These are phyloP conservation scores for Starmerella apis DNA, from an alignment of 805 yeast genomes.

Conservation along the genomic window DNA sequence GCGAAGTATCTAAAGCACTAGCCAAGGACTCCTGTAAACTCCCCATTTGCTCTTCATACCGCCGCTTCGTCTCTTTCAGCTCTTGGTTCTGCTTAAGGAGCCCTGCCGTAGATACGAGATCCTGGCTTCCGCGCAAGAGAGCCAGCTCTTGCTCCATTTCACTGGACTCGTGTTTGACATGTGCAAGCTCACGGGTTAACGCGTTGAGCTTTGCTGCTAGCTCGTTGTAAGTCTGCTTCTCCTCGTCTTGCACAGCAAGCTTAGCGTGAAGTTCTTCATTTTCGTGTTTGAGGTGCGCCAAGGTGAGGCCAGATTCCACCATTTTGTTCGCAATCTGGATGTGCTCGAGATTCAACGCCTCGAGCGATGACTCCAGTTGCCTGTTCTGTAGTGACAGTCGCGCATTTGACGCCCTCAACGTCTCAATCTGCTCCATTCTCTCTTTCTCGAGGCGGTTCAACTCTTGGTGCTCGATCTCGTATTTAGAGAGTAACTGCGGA, in stretches of 20 bases:
- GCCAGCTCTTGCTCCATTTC: slow-evolving; percentile 20
- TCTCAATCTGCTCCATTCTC: slow-evolving; percentile 51
- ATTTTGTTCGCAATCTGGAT: slow-evolving; percentile 76
- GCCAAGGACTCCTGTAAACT: slow-evolving; percentile 26
- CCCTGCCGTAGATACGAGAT: slow-evolving; percentile 5
- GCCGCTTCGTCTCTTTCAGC: slow-evolving; percentile 18
- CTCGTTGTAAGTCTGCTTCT: slow-evolving; percentile 10
- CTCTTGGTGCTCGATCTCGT: slow-evolving; percentile 62
- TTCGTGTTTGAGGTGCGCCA: slow-evolving; percentile 69
- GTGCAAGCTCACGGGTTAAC: slow-evolving; percentile 6
- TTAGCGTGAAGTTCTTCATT: slow-evolving; percentile 44
- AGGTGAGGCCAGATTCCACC: slow-evolving; percentile 63
- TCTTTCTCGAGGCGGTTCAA: slow-evolving; percentile 58
- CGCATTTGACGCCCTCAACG: slow-evolving; percentile 54
- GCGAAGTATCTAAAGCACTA: slow-evolving; percentile 16
- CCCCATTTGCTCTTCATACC: slow-evolving; percentile 25
- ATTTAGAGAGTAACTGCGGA: slow-evolving; percentile 63
- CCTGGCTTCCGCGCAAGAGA: slow-evolving; percentile 11
- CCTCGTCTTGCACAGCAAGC: slow-evolving; percentile 8
- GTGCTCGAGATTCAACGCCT: slow-evolving; percentile 68
- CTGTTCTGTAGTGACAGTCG: slow-evolving; percentile 62
- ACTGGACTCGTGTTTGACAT: slow-evolving; percentile 12
- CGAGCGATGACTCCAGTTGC: slow-evolving; percentile 58
- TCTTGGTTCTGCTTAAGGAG: slow-evolving; percentile 18
- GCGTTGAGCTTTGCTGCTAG: slow-evolving; percentile 4